Conservation (phyloP, 2,329 filamentous ascomycete genomes). For the Botryotinia narcissicola region DNA sequence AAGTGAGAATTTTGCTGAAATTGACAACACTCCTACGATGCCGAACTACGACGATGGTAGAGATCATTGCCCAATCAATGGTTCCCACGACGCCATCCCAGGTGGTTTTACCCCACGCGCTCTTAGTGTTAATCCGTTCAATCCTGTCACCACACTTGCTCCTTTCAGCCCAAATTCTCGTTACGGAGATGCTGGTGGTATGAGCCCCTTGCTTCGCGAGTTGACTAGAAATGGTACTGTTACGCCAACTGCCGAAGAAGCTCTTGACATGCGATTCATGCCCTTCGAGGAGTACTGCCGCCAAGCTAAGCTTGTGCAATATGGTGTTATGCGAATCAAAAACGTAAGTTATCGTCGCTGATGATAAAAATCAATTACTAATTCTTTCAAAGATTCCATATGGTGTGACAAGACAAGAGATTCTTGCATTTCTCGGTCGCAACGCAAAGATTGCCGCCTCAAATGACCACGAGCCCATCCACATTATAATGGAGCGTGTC, state of each 20-base stretch:
- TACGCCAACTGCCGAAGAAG: constrained; percentile 34
- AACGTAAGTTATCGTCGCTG: constrained; percentile 37
- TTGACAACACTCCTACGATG: constrained; percentile 13
- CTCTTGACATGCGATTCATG: constrained; percentile 34
- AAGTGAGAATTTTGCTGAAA: background rate
- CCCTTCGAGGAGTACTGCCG: constrained; percentile 41
- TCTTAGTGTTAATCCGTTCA: constrained; percentile 24
- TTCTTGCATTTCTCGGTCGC: constrained; percentile 58
- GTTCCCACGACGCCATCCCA: background rate
- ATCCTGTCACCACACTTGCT: constrained; percentile 10
- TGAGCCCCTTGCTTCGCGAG: constrained; percentile 24
- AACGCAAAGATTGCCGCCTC: constrained; percentile 56
- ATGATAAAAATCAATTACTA: constrained; percentile 4
- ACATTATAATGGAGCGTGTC: constrained; percentile 64
- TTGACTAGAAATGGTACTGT: constrained; percentile 30
- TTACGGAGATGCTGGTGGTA: constrained; percentile 15
- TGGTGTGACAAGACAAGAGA: constrained; percentile 50
- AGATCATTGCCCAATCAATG: background rate
- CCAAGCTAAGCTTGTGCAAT: constrained; percentile 30
- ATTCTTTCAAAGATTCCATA: constrained; percentile 52
- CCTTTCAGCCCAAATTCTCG: constrained; percentile 12
- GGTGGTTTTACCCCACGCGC: constrained; percentile 4
- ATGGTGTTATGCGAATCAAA: constrained; percentile 40
- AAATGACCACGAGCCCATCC: constrained; percentile 51
- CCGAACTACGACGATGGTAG: background rate